Percentiles rank a stretch among this genome's conserved stretches.
Conservation (phyloP, 2,329 filamentous ascomycete species). For the Ophiostoma quercus region DNA sequence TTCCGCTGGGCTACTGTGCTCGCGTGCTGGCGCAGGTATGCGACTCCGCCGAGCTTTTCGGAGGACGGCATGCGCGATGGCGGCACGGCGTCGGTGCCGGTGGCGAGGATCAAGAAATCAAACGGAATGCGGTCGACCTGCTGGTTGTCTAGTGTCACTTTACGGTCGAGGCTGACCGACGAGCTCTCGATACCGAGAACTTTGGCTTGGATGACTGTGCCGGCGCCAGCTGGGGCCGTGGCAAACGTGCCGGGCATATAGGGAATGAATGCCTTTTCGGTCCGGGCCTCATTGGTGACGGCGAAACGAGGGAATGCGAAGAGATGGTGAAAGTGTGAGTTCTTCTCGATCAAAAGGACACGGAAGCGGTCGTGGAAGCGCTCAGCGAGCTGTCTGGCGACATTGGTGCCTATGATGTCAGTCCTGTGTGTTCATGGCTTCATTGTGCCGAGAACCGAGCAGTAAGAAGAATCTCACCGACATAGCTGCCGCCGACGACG, state of each 20-base stretch:
- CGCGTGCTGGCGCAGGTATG: constrained; percentile 43
- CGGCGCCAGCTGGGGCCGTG: constrained; percentile 29
- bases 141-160: constrained; percentile 7
- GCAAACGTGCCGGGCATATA: constrained; percentile 36
- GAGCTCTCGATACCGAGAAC: constrained; percentile 32
- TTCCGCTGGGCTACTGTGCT: constrained; percentile 38
- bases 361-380: constrained; percentile 45
- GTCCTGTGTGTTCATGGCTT: not conserved
- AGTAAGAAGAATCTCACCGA: constrained; percentile 17
- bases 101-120: constrained; percentile 46
- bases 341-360: constrained; percentile 55
- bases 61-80: constrained; percentile 46
- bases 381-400: constrained; percentile 43
- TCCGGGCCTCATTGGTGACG: constrained; percentile 49
- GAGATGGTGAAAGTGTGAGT: constrained; percentile 56
- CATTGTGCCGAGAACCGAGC: not conserved
- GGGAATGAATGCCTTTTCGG: constrained; percentile 54
- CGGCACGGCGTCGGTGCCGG: constrained; percentile 44
- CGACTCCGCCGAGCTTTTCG: constrained; percentile 41
- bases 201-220: constrained; percentile 36
- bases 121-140: constrained; percentile 23
- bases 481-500: constrained; percentile 26
- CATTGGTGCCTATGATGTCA: constrained; percentile 24
- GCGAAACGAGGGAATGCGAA: constrained; percentile 57
- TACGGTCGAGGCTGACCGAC: constrained; percentile 38